Conservation (phyloP, 176 grass and related monocot species). For the Elymus sibiricus region DNA sequence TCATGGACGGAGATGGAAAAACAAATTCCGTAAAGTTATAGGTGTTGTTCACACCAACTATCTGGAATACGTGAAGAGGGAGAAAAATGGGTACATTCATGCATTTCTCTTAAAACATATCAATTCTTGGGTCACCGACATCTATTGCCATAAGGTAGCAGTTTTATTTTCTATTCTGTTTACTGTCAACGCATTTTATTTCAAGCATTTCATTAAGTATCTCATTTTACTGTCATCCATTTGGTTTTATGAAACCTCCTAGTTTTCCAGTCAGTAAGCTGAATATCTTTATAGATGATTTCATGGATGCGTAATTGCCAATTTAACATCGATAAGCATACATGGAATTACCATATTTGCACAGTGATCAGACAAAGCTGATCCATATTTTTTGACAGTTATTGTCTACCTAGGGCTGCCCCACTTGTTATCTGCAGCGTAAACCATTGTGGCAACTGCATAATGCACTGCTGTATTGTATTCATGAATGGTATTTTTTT, state of each 20-base stretch:
- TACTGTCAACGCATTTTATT: neutral
- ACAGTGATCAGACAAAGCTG: neutral
- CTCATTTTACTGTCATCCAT: neutral
- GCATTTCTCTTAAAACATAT: constrained; percentile 89
- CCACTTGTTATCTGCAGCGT: neutral
- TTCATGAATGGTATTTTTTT: neutral
- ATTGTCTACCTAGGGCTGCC: constrained; percentile 4
- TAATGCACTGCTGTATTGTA: neutral
- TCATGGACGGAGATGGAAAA: constrained; percentile 96
- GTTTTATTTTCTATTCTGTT: neutral
- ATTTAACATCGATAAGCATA: neutral
- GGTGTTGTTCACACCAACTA: constrained; percentile 94
- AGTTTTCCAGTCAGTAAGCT: neutral
- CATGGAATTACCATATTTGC: constrained; percentile 3
- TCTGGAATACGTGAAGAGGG: constrained; percentile 95
- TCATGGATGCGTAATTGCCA: neutral
- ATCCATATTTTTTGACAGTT: neutral
- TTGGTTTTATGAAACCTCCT: neutral
- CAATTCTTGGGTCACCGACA: constrained; percentile 87
- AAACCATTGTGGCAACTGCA: neutral
- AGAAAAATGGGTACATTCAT: constrained; percentile 82
- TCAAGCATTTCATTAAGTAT: neutral
- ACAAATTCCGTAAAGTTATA: constrained; percentile 83
- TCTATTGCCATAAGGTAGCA: constrained; percentile 93
- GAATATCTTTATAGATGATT: neutral